A percentile compares a stretch with the other conserved stretches of the same genome.
phyloP scores from a whole-genome alignment of 306 rosid species.

The Pyrus bretschneideri region DNA sequence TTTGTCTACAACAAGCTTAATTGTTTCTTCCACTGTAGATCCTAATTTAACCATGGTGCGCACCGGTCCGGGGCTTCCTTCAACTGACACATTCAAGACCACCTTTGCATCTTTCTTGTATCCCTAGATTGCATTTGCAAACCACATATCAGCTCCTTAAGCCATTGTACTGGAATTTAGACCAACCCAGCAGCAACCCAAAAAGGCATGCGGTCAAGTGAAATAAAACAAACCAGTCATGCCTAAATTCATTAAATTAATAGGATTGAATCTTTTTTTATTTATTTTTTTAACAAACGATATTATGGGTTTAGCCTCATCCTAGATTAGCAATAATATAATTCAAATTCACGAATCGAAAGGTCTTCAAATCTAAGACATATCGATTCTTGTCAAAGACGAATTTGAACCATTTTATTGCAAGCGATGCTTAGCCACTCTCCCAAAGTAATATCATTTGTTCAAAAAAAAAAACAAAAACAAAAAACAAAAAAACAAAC shows the following conservation, averaged over 20 bases:
- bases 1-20: slow-evolving; percentile 52
- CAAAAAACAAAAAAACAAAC: too few relatives aligned
- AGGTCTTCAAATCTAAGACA: too few relatives aligned
- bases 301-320: too few relatives aligned
- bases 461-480: too few relatives aligned
- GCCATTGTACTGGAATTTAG: neutral
- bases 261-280: too few relatives aligned
- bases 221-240: neutral
- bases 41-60: slow-evolving; percentile 72
- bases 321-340: too few relatives aligned
- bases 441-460: too few relatives aligned
- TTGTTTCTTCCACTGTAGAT: slow-evolving; percentile 65
- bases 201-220: neutral
- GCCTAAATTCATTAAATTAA: neutral
- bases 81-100: slow-evolving; percentile 75
- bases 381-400: too few relatives aligned
- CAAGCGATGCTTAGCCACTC: too few relatives aligned
- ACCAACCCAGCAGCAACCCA: neutral
- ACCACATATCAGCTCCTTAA: slow-evolving; percentile 5
- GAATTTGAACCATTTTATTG: too few relatives aligned
- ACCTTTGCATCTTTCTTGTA: slow-evolving; percentile 79
- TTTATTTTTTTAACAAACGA: too few relatives aligned
- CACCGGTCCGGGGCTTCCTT: slow-evolving; percentile 87
- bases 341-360: too few relatives aligned
- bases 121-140: slow-evolving; percentile 19